Evolutionary conservation across 441 rosid genomes (phyloP), one percentile per base, ranked within the genome.

Genomic region (Francoa sonchifolia): DNA sequence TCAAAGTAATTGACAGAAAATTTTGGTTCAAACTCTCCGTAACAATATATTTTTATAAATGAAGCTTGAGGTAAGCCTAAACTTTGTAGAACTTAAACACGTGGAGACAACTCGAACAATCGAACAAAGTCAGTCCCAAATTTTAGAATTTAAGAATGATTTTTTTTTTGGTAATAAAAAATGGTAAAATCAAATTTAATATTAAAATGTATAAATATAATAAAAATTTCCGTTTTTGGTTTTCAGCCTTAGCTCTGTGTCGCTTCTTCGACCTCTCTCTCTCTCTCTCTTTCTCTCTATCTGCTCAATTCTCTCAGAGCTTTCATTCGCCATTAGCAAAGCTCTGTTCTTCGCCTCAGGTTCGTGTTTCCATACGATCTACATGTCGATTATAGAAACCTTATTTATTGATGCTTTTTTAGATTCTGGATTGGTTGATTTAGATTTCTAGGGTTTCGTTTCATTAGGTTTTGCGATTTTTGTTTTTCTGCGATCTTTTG

Each of bases 341-440:
- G 46, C 66, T 52, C 44, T 48, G 40, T 25, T 42, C 49, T 46
- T 56, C 31, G 36, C 43, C 41, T 47, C 44, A 63, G 77, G 87
- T 78, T 60, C 45, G 66, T 60, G 15, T 39, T 37, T 26, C 34
- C 53, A 20, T 49, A 63, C 73, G 71, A 71, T 73, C 78, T 61
- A 8, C 28, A n/a, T 40, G 22, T n/a, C 25, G 8, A 0, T 5
- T 20, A n/a, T n/a, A n/a, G n/a, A n/a, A n/a, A n/a, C 22, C 15
- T 11, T 32, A 31, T n/a, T 6, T 29, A n/a, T 26, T n/a, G 26
- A 15, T 30, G 26, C 39, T 14, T 35, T 23, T 20, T 17, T 13
- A 9, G 3, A 16, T 16, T 16, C 10, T 15, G 40, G 9, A 26
- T 39, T 19, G 13, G 14, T 22, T 42, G 3, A 6, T 13, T 21